phyloP scores from a whole-genome alignment of 2,329 filamentous ascomycete genomes.

The Onygenales sp. region DNA sequence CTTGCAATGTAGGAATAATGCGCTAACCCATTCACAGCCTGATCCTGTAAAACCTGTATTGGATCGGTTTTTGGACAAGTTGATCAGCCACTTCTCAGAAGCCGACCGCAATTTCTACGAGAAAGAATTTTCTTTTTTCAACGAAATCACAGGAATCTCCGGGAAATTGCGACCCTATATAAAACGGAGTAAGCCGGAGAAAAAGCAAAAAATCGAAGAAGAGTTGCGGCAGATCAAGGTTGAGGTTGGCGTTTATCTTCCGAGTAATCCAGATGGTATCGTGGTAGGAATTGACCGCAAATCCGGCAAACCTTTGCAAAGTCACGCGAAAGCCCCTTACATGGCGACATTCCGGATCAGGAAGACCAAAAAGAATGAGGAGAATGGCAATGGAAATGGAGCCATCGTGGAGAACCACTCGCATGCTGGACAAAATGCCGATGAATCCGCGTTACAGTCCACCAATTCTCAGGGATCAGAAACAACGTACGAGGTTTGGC shows the following conservation, averaged over 20 bases:
- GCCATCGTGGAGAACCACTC: slow-evolving; percentile 15
- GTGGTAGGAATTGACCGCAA: slow-evolving; percentile 98
- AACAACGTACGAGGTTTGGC: slow-evolving; percentile 82
- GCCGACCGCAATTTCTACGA: slow-evolving; percentile 82
- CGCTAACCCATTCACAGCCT: slow-evolving; percentile 42
- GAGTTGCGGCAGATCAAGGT: slow-evolving; percentile 96
- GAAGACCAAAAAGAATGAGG: slow-evolving; percentile 53
- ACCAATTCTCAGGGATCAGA: not conserved
- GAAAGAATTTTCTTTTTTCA: slow-evolving; percentile 94
- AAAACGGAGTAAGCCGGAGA: slow-evolving; percentile 85
- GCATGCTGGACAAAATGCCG: slow-evolving; percentile 13
- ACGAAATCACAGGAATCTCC: slow-evolving; percentile 89
- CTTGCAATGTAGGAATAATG: not conserved
- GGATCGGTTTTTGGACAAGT: slow-evolving; percentile 76
- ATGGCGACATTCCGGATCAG: slow-evolving; percentile 98
- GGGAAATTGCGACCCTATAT: slow-evolving; percentile 92
- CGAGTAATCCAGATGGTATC: slow-evolving; percentile 91
- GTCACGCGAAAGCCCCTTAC: slow-evolving; percentile 95
- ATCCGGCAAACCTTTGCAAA: slow-evolving; percentile 93
- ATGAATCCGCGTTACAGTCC: not conserved
- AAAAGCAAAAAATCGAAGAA: slow-evolving; percentile 98
- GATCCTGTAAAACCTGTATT: slow-evolving; percentile 89
- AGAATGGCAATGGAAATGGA: slow-evolving; percentile 40
- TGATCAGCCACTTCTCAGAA: slow-evolving; percentile 71
- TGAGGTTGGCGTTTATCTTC: slow-evolving; percentile 92